Percentiles rank a stretch among this genome's conserved stretches.
These are phyloP conservation scores for Mucor ambiguus DNA, from an alignment of 371 early-diverging fungal species.

Conservation along the genomic window DNA sequence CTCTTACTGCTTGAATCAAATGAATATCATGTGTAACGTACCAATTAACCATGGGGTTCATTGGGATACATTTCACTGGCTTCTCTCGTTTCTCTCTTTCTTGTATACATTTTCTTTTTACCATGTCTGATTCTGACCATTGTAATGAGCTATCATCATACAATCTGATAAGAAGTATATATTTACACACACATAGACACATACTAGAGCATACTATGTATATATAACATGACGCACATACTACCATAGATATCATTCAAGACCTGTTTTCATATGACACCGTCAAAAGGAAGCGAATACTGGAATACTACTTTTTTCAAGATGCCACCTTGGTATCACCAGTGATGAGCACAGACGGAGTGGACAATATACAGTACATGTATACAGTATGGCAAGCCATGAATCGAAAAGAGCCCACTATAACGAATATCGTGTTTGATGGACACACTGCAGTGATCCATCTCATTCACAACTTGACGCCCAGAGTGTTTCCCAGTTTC, in stretches of 20 bases:
- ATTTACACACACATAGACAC: neutral
- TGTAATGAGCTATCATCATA: neutral
- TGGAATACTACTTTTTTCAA: slow-evolving; percentile 41
- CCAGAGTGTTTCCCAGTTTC: slow-evolving; percentile 50
- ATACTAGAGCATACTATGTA: neutral
- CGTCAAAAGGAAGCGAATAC: slow-evolving; percentile 31
- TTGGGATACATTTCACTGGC: neutral
- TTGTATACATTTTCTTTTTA: neutral
- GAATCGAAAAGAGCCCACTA: slow-evolving; percentile 56
- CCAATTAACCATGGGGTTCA: neutral
- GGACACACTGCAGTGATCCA: slow-evolving; percentile 58
- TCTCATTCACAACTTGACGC: slow-evolving; percentile 53
- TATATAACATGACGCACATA: neutral
- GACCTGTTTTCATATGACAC: slow-evolving; percentile 45
- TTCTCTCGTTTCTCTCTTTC: neutral
- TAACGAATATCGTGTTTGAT: slow-evolving; percentile 58
- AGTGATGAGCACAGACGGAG: slow-evolving; percentile 53
- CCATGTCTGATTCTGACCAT: slow-evolving; percentile 4
- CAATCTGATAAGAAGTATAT: neutral
- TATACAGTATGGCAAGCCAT: slow-evolving; percentile 63
- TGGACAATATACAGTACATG: slow-evolving; percentile 54
- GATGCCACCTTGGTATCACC: slow-evolving; percentile 48
- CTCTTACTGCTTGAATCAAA: neutral
- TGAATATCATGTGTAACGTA: neutral
- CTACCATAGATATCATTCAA: slow-evolving; percentile 35